Evolutionary conservation across 345 rosid genomes (phyloP).

Genomic region (Linum trigynum): DNA sequence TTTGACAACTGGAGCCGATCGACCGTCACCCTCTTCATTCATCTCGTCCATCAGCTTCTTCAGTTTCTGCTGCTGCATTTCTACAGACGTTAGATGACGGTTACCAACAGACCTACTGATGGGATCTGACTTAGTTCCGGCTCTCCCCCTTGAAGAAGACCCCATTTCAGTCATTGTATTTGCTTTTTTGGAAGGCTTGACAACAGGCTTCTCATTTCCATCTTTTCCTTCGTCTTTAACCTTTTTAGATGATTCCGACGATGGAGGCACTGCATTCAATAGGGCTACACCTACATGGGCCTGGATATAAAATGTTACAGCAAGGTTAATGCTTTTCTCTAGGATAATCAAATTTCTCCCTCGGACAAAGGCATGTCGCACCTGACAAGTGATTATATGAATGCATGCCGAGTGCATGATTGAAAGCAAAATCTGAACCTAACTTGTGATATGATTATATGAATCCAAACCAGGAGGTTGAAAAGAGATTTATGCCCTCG

Average conservation of each 20-base stretch:
- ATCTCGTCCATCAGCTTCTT: slow-evolving; percentile 92
- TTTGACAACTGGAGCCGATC: slow-evolving; percentile 84
- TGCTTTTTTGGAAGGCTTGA: slow-evolving; percentile 52
- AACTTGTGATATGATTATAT: too few species aligned
- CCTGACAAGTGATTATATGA: neutral
- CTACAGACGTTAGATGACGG: slow-evolving; percentile 73
- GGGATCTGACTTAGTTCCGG: slow-evolving; percentile 31
- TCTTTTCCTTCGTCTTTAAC: slow-evolving; percentile 12
- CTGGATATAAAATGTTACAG: slow-evolving; percentile 25
- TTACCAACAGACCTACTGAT: slow-evolving; percentile 29
- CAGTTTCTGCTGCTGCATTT: slow-evolving; percentile 66
- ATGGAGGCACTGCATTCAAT: slow-evolving; percentile 66
- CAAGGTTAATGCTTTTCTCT: neutral
- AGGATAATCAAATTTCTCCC: neutral
- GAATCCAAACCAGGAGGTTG: neutral
- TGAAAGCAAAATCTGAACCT: too few species aligned
- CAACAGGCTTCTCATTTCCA: slow-evolving; percentile 35
- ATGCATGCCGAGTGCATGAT: neutral
- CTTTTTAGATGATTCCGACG: slow-evolving; percentile 43
- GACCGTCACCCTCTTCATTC: slow-evolving; percentile 88
- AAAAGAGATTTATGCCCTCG: neutral
- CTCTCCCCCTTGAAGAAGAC: slow-evolving; percentile 47
- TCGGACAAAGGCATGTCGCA: neutral
- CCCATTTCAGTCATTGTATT: slow-evolving; percentile 41
- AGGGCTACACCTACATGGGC: slow-evolving; percentile 96